Percentiles rank a stretch among this genome's conserved stretches.
Evolutionary conservation across 306 rosid genomes (phyloP).

Genomic region (Arachis hypogaea): DNA sequence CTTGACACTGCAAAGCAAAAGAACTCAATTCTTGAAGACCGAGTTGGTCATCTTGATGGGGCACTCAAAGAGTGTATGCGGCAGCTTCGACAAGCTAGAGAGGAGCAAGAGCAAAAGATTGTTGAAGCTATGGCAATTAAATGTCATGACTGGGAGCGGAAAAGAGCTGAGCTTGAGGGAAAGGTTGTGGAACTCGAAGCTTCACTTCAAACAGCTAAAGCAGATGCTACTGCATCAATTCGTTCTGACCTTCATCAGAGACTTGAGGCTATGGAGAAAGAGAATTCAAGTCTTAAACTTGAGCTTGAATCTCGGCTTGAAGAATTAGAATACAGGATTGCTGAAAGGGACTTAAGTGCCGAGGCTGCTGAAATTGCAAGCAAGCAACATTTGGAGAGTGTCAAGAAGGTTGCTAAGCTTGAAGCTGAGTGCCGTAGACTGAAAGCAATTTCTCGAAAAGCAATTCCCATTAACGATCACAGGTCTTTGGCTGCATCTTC

Average conservation of each 20-base stretch:
- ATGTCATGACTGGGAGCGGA: conserved; percentile 62
- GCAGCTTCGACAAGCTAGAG: conserved; percentile 86
- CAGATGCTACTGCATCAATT: conserved; percentile 50
- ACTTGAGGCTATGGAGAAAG: conserved; percentile 57
- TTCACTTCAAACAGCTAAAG: conserved; percentile 66
- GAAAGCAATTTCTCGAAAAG: conserved; percentile 55
- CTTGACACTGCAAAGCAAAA: conserved; percentile 65
- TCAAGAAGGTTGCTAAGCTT: conserved; percentile 73
- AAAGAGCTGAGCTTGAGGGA: conserved; percentile 57
- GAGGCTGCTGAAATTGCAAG: conserved; percentile 82
- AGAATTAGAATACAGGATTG: conserved; percentile 60
- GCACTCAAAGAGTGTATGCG: conserved; percentile 83
- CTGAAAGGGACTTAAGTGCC: conserved; percentile 73
- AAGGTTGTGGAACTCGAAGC: conserved; percentile 60
- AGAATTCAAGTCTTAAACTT: conserved; percentile 56
- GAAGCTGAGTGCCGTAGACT: conserved; percentile 79
- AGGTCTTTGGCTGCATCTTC: conserved; percentile 55
- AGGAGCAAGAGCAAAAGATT: conserved; percentile 65
- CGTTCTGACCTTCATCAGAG: conserved; percentile 47
- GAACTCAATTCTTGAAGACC: conserved; percentile 69
- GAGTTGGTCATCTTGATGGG: conserved; percentile 80
- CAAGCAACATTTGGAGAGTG: conserved; percentile 70
- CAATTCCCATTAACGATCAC: conserved; percentile 43
- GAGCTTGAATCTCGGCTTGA: conserved; percentile 63
- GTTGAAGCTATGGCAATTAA: conserved; percentile 51